Conservation (phyloP, 306 rosid genomes). For the Dalbergia cultrata region DNA sequence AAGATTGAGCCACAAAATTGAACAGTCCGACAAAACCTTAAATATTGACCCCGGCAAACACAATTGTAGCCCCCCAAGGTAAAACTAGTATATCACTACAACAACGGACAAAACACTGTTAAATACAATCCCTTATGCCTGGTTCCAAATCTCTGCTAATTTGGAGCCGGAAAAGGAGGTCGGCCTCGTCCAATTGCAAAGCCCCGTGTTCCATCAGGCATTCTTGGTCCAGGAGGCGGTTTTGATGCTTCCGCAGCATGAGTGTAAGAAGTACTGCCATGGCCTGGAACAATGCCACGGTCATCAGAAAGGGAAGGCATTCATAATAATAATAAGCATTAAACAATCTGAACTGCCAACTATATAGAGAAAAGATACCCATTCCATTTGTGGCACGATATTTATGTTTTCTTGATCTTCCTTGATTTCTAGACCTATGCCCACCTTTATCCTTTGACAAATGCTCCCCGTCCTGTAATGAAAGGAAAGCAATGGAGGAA, state of each 20-base stretch:
- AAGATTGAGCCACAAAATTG: conserved; percentile 23
- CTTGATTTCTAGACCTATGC: conserved; percentile 72
- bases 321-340: background rate
- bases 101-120: conserved; percentile 24
- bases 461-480: conserved; percentile 70
- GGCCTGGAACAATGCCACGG: conserved; percentile 62
- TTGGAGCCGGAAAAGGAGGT: conserved; percentile 58
- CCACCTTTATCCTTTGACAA: conserved; percentile 71
- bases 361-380: conserved; percentile 55
- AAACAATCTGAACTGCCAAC: background rate
- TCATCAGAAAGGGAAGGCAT: conserved; percentile 20
- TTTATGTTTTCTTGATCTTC: conserved; percentile 73
- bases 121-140: conserved; percentile 36
- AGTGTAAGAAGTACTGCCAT: conserved; percentile 68
- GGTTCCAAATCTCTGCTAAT: conserved; percentile 46
- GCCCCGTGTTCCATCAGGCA: conserved; percentile 99
- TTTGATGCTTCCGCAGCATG: conserved; percentile 71
- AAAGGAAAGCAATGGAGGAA: conserved; percentile 29
- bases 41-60: conserved; percentile 24
- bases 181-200: conserved; percentile 97
- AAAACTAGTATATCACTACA: conserved; percentile 32
- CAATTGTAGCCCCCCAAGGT: conserved; percentile 22
- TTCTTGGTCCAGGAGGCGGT: conserved; percentile 97
- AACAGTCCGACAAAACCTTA: conserved; percentile 44
- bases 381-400: conserved; percentile 74